Percentiles rank a stretch among this genome's conserved stretches.
phyloP scores from a whole-genome alignment of 2,329 filamentous ascomycete species.

The Calonectria henricotiae region DNA sequence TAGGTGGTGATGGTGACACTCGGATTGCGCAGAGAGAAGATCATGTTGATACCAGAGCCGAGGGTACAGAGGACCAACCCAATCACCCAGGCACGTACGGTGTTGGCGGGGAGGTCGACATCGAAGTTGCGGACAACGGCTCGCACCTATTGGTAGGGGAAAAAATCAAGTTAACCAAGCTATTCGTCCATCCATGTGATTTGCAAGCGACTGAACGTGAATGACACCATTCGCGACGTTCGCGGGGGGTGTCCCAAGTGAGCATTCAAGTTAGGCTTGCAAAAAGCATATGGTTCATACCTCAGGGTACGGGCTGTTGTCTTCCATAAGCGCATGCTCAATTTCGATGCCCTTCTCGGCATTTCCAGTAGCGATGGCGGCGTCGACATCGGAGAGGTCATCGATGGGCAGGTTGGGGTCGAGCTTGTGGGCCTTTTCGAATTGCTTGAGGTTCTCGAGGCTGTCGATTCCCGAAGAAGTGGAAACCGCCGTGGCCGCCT shows the following conservation, averaged over 20 bases:
- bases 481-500: constrained; percentile 60
- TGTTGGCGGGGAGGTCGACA: constrained; percentile 76
- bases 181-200: not conserved
- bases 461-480: constrained; percentile 61
- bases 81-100: constrained; percentile 76
- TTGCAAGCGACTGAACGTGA: not conserved
- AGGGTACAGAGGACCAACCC: constrained; percentile 75
- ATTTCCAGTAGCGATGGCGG: constrained; percentile 70
- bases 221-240: constrained; percentile 25
- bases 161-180: constrained; percentile 29
- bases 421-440: constrained; percentile 75
- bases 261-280: not conserved
- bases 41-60: constrained; percentile 75
- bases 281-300: constrained; percentile 57
- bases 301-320: constrained; percentile 79
- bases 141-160: constrained; percentile 67
- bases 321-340: constrained; percentile 73
- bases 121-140: constrained; percentile 78
- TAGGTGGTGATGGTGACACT: constrained; percentile 74
- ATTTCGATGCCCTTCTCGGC: constrained; percentile 72
- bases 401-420: constrained; percentile 78
- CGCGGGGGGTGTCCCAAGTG: not conserved
- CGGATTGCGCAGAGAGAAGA: constrained; percentile 74
- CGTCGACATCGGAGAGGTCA: constrained; percentile 74
- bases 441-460: constrained; percentile 68